These are phyloP conservation scores for Pouteria glomerata DNA, from an alignment of 148 eudicot genomes.

Conservation along the genomic window DNA sequence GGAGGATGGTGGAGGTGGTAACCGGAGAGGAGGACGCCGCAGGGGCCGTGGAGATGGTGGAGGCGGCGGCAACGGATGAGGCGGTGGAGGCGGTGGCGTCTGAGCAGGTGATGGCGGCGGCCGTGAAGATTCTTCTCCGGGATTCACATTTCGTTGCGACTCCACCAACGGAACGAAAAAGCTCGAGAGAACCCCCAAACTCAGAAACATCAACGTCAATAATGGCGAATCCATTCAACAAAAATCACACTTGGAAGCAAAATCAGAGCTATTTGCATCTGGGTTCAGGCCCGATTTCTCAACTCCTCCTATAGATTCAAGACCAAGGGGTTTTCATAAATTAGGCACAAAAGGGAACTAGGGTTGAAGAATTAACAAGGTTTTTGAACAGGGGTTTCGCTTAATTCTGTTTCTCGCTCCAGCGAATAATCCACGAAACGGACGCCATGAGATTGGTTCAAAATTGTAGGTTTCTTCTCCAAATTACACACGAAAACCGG, in stretches of 20 bases:
- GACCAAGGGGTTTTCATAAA: too few species aligned
- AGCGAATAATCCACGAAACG: conserved; percentile 13
- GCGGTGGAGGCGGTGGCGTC: conserved; percentile 1
- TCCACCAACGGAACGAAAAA: conserved; percentile 23
- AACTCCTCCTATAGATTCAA: neutral
- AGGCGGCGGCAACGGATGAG: conserved; percentile 6
- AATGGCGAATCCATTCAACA: conserved; percentile 39
- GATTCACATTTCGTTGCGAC: conserved; percentile 19
- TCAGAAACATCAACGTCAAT: conserved; percentile 7
- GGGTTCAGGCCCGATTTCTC: conserved; percentile 1
- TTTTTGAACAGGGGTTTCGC: neutral
- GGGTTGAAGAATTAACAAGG: conserved; percentile 3
- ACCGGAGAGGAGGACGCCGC: neutral
- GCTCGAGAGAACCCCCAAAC: conserved; percentile 14
- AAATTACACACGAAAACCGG: neutral
- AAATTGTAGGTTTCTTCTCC: conserved; percentile 12
- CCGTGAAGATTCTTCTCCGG: neutral
- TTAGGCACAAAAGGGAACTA: neutral
- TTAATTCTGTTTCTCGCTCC: neutral
- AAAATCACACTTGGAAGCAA: neutral
- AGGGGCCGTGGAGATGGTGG: neutral
- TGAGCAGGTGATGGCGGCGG: neutral
- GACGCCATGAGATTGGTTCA: conserved; percentile 3
- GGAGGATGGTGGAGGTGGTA: conserved; percentile 10
- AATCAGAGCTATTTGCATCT: conserved; percentile 18